These are phyloP conservation scores for Nicotiana knightiana DNA, from an alignment of 257 asterid species.

Conservation along the genomic window DNA sequence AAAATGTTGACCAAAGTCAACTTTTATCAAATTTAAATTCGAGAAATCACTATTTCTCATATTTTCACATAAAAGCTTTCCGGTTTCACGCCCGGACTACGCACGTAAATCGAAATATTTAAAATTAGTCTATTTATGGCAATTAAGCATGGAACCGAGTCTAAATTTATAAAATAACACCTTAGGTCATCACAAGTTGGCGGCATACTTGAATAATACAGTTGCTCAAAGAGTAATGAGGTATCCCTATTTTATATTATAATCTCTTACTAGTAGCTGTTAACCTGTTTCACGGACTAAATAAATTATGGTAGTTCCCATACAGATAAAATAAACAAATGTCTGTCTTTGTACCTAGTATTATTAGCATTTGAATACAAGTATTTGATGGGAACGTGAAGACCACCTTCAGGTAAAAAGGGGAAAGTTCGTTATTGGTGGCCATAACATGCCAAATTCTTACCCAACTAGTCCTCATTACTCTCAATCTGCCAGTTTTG, in stretches of 20 bases:
- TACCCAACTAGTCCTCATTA: neutral
- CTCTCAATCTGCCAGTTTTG: neutral
- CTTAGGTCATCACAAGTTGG: no score
- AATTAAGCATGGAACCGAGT: no score
- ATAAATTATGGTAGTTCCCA: neutral
- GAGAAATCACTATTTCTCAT: no score
- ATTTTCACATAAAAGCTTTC: no score
- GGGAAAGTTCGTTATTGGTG: slow-evolving; percentile 8
- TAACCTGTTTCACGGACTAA: neutral
- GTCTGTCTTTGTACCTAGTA: neutral
- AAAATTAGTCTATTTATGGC: no score
- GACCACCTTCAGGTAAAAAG: neutral
- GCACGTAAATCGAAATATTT: no score
- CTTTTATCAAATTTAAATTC: no score
- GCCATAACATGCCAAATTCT: slow-evolving; percentile 9
- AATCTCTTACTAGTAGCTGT: neutral
- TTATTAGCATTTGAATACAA: neutral
- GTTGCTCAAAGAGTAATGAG: neutral
- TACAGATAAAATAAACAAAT: slow-evolving; percentile 3
- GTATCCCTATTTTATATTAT: neutral
- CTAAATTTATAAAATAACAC: no score
- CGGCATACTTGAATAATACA: neutral
- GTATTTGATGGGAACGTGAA: slow-evolving; percentile 9
- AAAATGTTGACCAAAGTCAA: no score
- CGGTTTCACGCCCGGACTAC: no score